phyloP scores from a whole-genome alignment of 2,329 filamentous ascomycete species.

The Phyllosticta citribraziliensis region DNA sequence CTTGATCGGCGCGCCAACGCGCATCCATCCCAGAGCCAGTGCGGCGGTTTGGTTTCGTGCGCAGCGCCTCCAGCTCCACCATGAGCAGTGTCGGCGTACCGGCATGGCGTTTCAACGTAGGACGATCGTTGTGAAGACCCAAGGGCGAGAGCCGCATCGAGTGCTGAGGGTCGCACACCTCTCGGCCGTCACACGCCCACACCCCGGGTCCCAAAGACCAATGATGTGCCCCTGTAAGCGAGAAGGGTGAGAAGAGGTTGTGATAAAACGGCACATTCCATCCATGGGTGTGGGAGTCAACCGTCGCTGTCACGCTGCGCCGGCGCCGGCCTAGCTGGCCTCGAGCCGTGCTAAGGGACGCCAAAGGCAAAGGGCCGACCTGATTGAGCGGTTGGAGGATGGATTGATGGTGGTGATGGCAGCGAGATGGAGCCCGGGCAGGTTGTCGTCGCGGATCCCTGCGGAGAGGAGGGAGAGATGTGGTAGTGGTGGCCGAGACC shows the following conservation, averaged over 20 bases:
- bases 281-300: not conserved
- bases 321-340: not conserved
- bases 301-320: not conserved
- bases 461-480: too few relatives aligned
- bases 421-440: too few relatives aligned
- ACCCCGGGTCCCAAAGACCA: not conserved
- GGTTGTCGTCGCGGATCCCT: too few relatives aligned
- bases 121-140: not conserved
- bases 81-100: not conserved
- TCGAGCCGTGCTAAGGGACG: not conserved
- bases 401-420: too few relatives aligned
- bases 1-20: not conserved
- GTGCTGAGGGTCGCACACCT: not conserved
- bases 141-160: not conserved
- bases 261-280: not conserved
- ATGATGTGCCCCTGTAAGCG: not conserved
- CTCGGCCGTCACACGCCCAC: not conserved
- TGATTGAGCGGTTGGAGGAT: too few relatives aligned
- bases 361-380: too few relatives aligned
- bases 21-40: not conserved
- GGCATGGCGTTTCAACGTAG: not conserved
- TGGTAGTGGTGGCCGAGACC: not conserved
- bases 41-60: not conserved
- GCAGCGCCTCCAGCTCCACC: not conserved
- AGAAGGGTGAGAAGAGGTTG: not conserved